Evolutionary conservation across 768 basidiomycete species (phyloP).

Genomic region (Termitomyces sp.): DNA sequence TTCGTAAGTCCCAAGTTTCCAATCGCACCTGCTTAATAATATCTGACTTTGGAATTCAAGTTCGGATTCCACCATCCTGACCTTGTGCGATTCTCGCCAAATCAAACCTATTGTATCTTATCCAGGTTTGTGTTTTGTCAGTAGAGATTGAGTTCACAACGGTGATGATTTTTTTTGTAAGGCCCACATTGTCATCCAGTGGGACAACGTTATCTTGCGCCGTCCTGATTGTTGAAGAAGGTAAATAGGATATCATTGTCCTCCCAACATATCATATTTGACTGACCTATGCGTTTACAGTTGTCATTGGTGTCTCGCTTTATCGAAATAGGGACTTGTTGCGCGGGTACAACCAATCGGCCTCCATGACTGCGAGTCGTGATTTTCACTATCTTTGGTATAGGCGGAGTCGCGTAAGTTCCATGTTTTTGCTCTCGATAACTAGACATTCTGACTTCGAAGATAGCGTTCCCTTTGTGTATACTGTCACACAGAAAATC

Average conservation of each 20-base stretch:
- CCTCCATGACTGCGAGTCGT: conserved; percentile 23
- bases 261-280: neutral
- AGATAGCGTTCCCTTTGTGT: conserved; percentile 18
- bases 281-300: conserved; percentile 5
- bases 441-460: neutral
- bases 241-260: conserved; percentile 12
- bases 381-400: conserved; percentile 20
- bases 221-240: conserved; percentile 21
- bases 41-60: conserved; percentile 7
- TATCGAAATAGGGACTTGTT: conserved; percentile 20
- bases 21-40: neutral
- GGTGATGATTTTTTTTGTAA: neutral
- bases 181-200: conserved; percentile 22
- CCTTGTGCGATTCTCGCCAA: conserved; percentile 18
- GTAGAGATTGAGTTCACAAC: neutral
- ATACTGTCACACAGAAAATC: conserved; percentile 15
- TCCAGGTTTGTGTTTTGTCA: conserved; percentile 10
- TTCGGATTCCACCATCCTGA: conserved; percentile 18
- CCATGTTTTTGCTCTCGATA: too few relatives aligned
- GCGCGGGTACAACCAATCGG: conserved; percentile 19
- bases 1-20: conserved; percentile 13
- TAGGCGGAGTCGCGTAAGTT: conserved; percentile 14
- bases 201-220: conserved; percentile 17
- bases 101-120: conserved; percentile 25
- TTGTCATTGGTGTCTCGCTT: conserved; percentile 17